Base-by-base conservation (phyloP, 495 filamentous ascomycete genomes). In the Copromyces sp. region DNA sequence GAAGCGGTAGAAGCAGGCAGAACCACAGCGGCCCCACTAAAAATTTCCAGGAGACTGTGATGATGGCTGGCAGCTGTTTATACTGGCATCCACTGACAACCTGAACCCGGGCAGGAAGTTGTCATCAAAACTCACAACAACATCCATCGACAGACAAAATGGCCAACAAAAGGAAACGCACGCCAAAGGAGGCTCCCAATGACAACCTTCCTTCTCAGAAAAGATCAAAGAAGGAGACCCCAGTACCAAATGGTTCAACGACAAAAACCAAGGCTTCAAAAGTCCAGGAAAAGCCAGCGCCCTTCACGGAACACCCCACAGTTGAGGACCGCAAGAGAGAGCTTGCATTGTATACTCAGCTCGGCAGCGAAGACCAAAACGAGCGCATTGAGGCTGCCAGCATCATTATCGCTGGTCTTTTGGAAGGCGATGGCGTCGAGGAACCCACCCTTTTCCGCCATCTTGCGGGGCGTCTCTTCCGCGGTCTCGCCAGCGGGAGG, bases 401-500 rank as follows among this genome's bases (percentile, higher is more conserved):
- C 71, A 83, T 81, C 11, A 83, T 89, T 17, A 77, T 88, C 2
- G 83, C 82, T 0, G 83, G 81, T 2, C 81, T 89, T 8, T 73
- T 84, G 24, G 81, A 69, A 68, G 81, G 77, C 14, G 75, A 80
- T 2, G 79, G 79, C 35, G 81, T 82, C 17, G 75, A 82, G 11
- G 85, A 88, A 73, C 75, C 77, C 8, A 83, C 84, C 44, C 78
- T 89, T 11, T 75, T 82, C 71, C 79, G 86, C 69, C 87, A 89
- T 78, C 84, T 89, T 61, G 85, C 87, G 68, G 82, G 85, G 74
- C 83, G 94, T 40, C 85, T 99, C 16, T 92, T 97, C 76, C 89
- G 92, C 65, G 95, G 95, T 44, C 87, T 99, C 37, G 93, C 94
- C 71, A 97, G 94, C 78, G 91, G 94, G 61, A 88, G 93, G 32